Evolutionary conservation across 345 rosid species (phyloP).

Genomic region (Psidium guajava): DNA sequence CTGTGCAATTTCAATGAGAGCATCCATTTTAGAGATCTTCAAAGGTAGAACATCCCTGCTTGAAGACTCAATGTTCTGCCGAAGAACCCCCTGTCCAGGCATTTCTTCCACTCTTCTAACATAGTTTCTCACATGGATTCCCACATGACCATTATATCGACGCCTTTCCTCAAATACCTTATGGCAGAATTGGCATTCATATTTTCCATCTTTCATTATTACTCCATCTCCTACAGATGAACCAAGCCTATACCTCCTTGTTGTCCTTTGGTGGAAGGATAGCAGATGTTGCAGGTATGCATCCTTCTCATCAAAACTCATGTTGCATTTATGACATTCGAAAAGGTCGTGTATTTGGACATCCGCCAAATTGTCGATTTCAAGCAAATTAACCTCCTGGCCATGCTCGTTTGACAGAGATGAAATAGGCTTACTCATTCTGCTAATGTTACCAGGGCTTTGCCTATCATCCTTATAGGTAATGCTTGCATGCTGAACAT

Average conservation of each 20-base stretch:
- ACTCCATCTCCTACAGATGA: conserved; percentile 75
- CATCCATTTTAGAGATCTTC: conserved; percentile 72
- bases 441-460: conserved; percentile 4
- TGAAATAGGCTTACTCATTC: neutral
- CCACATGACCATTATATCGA: conserved; percentile 60
- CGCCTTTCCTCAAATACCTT: conserved; percentile 67
- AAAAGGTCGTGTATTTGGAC: conserved; percentile 50
- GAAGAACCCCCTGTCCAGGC: conserved; percentile 22
- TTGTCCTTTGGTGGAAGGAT: conserved; percentile 54
- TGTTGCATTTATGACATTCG: conserved; percentile 59
- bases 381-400: conserved; percentile 22
- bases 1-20: conserved; percentile 77
- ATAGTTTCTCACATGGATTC: conserved; percentile 62
- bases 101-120: conserved; percentile 53
- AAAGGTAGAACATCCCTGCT: conserved; percentile 23
- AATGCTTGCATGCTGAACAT: conserved; percentile 17
- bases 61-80: conserved; percentile 19
- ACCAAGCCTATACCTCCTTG: conserved; percentile 54
- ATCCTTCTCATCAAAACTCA: conserved; percentile 55
- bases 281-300: conserved; percentile 59
- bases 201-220: conserved; percentile 63
- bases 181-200: conserved; percentile 76
- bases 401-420: conserved; percentile 6
- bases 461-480: conserved; percentile 18
- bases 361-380: conserved; percentile 41